Base-by-base conservation (phyloP, 2,329 filamentous ascomycete species). In the Epichloe baconii region DNA sequence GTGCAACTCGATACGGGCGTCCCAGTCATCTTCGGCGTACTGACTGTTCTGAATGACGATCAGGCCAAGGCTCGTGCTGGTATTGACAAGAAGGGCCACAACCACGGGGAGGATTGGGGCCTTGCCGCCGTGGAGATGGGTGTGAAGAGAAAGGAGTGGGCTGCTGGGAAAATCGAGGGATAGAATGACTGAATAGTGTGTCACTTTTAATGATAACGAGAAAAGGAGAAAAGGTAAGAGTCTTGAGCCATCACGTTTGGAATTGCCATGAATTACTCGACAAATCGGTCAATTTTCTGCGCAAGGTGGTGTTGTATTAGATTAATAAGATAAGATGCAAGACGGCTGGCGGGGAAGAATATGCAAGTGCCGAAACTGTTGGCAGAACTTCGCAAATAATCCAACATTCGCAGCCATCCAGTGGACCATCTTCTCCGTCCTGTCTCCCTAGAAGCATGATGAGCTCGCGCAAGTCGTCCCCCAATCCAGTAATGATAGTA, bases 101-200 rank as follows among this genome's bases (percentile, higher is more conserved):
- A 97, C 70, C 91, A 98, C 70, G 93, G 93, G 31, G 85, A 93
- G 71, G 91, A 97, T 68, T 98, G 93, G 93, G 93, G 93, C 3
- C 76, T 81, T 59, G 93, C 91, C 19, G 93, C 93, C 5, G 93
- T 98, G 36, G 93, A 98, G 75, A 78, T 98, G 74, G 90, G 86
- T 5, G 78, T 86, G 17, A 97, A 95, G 82, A 81, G 86, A 65
- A 85, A 76, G 68, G 83, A 82, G 48, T 97, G 90, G 91, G 78
- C 80, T 3, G 79, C 83, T 56, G 90, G 90, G 44, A 76, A 73
- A 62, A 71, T 80, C 50, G 74, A 76, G 53, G 67, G 67, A 36
- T 70, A 57, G 35, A 37, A 31, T 10, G 4, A 11, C 26, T 31
- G 3, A 11, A 31, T 4, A 31, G 8, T 10, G 8, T 31, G 26